Evolutionary conservation across 192 early-diverging fungal species (phyloP).

Genomic region (Coemansia sp.): DNA sequence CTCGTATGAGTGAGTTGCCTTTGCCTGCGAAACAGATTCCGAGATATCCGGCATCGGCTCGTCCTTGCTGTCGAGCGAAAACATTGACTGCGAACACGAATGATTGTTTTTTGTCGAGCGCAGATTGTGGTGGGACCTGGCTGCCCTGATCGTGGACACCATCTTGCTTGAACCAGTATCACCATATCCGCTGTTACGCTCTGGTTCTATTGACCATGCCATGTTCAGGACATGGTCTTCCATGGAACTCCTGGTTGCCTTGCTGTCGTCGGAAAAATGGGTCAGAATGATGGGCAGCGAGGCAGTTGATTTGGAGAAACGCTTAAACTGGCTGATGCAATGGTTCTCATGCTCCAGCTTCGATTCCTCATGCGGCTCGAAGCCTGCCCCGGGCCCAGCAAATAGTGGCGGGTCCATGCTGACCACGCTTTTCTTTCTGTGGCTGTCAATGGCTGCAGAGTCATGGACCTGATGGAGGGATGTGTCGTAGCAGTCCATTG

Average conservation of each 20-base stretch:
- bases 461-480: neutral
- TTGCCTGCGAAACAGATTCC: constrained; percentile 36
- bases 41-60: constrained; percentile 38
- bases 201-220: neutral
- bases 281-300: constrained; percentile 33
- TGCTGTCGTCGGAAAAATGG: neutral
- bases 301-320: constrained; percentile 40
- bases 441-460: neutral
- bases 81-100: constrained; percentile 33
- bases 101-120: constrained; percentile 11
- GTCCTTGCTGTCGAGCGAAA: constrained; percentile 35
- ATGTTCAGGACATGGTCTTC: neutral
- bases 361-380: neutral
- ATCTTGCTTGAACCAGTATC: neutral
- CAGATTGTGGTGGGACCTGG: constrained; percentile 43
- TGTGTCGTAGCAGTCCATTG: constrained; percentile 13
- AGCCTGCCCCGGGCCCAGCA: neutral
- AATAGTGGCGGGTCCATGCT: neutral
- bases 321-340: constrained; percentile 13
- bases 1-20: constrained; percentile 16
- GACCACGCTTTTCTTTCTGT: neutral
- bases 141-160: constrained; percentile 14
- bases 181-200: neutral
- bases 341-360: constrained; percentile 6
- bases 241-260: neutral